Conservation (phyloP, 75 land plant species). For the Sequoiadendron giganteum region DNA sequence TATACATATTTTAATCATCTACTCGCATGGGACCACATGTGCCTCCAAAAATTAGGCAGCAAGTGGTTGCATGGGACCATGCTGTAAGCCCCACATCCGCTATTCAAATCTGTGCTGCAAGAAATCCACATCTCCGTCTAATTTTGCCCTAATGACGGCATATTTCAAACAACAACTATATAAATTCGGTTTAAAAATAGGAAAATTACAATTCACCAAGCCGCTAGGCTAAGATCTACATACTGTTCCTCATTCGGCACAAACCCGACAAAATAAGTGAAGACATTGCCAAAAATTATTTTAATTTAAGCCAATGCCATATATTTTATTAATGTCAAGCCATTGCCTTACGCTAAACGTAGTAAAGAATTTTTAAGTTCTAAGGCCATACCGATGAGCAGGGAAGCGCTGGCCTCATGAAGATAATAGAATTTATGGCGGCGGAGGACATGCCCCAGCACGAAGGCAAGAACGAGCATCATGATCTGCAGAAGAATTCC, state of each 20-base stretch:
- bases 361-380: background rate
- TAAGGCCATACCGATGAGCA: constrained; percentile 66
- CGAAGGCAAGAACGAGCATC: constrained; percentile 91
- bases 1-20: background rate
- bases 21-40: background rate
- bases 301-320: background rate
- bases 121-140: background rate
- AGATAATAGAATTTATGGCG: constrained; percentile 88
- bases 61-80: background rate
- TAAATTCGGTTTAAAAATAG: background rate
- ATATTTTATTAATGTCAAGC: too few species aligned
- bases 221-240: background rate
- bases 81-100: background rate
- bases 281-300: too few species aligned
- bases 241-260: background rate
- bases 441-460: constrained; percentile 90
- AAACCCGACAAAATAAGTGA: too few species aligned
- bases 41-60: background rate
- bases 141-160: background rate
- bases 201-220: background rate
- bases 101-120: background rate
- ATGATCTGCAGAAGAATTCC: constrained; percentile 93
- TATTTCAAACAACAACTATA: background rate
- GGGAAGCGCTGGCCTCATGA: constrained; percentile 95
- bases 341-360: background rate